Conservation (phyloP, 495 filamentous ascomycete genomes). For the Pyrenula aspistea region DNA sequence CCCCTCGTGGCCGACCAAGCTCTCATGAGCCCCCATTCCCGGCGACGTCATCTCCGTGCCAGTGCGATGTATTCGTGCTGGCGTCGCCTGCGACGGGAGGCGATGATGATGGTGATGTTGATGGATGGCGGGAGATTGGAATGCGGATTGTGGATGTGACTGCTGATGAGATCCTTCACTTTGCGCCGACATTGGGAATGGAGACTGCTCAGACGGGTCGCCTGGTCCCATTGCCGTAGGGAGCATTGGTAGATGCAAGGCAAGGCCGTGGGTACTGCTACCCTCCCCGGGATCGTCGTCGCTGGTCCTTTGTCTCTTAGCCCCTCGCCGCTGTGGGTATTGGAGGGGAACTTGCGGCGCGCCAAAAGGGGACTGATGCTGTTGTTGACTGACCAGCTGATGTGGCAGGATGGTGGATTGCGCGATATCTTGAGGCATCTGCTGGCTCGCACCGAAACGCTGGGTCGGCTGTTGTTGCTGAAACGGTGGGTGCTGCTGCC, state of each 20-base stretch:
- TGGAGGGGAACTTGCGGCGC: slow-evolving; percentile 13
- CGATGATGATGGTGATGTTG: slow-evolving; percentile 62
- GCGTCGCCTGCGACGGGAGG: slow-evolving; percentile 52
- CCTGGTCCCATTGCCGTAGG: slow-evolving; percentile 11
- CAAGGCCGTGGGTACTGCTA: slow-evolving; percentile 11
- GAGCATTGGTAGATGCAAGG: slow-evolving; percentile 17
- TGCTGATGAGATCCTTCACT: slow-evolving; percentile 16
- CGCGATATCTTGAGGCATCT: slow-evolving; percentile 16
- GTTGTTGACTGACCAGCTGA: slow-evolving; percentile 22
- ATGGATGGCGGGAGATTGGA: slow-evolving; percentile 14
- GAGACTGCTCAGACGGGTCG: slow-evolving; percentile 13
- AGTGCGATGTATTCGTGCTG: slow-evolving; percentile 14
- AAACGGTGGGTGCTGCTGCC: slow-evolving; percentile 16
- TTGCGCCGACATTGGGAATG: slow-evolving; percentile 21
- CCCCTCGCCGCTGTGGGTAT: slow-evolving; percentile 17
- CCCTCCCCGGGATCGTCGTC: slow-evolving; percentile 12
- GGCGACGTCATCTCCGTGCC: slow-evolving; percentile 17
- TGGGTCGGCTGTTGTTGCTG: slow-evolving; percentile 18
- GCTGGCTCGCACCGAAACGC: slow-evolving; percentile 15
- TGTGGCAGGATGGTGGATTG: slow-evolving; percentile 18
- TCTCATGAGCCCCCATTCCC: slow-evolving; percentile 35
- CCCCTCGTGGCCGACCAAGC: slow-evolving; percentile 66
- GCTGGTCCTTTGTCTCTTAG: slow-evolving; percentile 21
- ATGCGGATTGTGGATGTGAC: slow-evolving; percentile 17
- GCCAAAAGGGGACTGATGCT: slow-evolving; percentile 1